A percentile compares a stretch with the other conserved stretches of the same genome.
Conservation (phyloP, 805 yeast genomes). For the Ascoidea tarda region DNA sequence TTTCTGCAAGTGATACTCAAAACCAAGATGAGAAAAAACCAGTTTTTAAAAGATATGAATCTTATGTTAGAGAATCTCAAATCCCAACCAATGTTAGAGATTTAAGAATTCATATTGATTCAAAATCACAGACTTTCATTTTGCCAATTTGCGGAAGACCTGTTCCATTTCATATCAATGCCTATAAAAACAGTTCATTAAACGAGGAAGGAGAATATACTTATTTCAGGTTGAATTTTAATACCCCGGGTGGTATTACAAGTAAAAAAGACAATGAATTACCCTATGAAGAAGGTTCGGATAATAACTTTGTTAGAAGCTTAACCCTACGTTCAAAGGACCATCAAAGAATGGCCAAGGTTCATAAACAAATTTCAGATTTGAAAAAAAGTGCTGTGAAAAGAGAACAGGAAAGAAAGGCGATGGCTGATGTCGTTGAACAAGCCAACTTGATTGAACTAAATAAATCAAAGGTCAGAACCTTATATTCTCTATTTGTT, state of each 20-base stretch:
- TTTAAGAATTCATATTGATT: constrained; percentile 75
- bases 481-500: constrained; percentile 77
- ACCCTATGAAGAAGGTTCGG: constrained; percentile 83
- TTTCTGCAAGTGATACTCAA: constrained; percentile 64
- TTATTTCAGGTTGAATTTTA: constrained; percentile 77
- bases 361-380: constrained; percentile 79
- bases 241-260: constrained; percentile 77
- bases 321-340: constrained; percentile 83
- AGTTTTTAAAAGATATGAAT: constrained; percentile 85
- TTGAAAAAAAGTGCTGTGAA: constrained; percentile 85
- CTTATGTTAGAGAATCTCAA: constrained; percentile 87
- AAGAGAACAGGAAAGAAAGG: constrained; percentile 82
- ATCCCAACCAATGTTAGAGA: constrained; percentile 76
- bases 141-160: constrained; percentile 92
- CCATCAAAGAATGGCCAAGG: constrained; percentile 81
- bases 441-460: constrained; percentile 81
- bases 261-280: constrained; percentile 55
- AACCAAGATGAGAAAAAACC: constrained; percentile 39
- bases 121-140: constrained; percentile 76
- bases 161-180: constrained; percentile 91
- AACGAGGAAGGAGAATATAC: constrained; percentile 95
- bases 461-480: constrained; percentile 70
- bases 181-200: constrained; percentile 88
- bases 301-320: constrained; percentile 76
- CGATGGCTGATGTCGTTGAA: constrained; percentile 84